Conservation (phyloP, 495 filamentous ascomycete genomes). For the Acidomyces sp. region DNA sequence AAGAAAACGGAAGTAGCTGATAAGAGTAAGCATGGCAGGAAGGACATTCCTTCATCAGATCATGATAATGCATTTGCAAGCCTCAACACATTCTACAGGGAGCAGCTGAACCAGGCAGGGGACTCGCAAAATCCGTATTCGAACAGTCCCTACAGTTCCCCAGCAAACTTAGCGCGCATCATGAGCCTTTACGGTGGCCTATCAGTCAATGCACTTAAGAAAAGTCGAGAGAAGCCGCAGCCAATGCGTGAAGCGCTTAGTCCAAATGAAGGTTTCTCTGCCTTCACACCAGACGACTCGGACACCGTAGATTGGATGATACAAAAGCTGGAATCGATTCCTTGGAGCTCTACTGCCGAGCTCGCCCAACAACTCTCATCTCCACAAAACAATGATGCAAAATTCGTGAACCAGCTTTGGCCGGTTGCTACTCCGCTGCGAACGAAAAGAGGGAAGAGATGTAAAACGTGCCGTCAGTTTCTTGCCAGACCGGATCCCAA, state of each 20-base stretch:
- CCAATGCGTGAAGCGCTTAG: constrained; percentile 66
- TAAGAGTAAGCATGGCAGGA: constrained; percentile 3
- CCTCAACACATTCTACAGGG: constrained; percentile 31
- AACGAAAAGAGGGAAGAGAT: constrained; percentile 87
- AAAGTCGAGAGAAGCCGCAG: constrained; percentile 38
- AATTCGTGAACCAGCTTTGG: constrained; percentile 54
- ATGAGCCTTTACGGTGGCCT: constrained; percentile 78
- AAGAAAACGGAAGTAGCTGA: constrained; percentile 5
- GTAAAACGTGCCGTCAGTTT: constrained; percentile 83
- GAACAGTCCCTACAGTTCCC: constrained; percentile 51
- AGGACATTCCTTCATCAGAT: too few relatives aligned
- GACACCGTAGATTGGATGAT: constrained; percentile 33
- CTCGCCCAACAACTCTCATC: constrained; percentile 39
- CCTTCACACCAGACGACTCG: constrained; percentile 35
- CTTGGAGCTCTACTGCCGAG: constrained; percentile 44
- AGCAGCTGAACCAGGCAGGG: constrained; percentile 51
- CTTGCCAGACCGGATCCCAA: constrained; percentile 91
- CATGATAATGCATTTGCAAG: constrained; percentile 26
- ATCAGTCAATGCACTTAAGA: constrained; percentile 51
- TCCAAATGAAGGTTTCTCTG: constrained; percentile 53
- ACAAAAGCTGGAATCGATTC: constrained; percentile 33
- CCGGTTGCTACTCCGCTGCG: constrained; percentile 70
- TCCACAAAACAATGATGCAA: constrained; percentile 32
- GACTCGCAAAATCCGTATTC: constrained; percentile 34
- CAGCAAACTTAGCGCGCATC: constrained; percentile 67